Conservation (phyloP, 2,329 filamentous ascomycete species). For the Aureobasidium melanogenum region DNA sequence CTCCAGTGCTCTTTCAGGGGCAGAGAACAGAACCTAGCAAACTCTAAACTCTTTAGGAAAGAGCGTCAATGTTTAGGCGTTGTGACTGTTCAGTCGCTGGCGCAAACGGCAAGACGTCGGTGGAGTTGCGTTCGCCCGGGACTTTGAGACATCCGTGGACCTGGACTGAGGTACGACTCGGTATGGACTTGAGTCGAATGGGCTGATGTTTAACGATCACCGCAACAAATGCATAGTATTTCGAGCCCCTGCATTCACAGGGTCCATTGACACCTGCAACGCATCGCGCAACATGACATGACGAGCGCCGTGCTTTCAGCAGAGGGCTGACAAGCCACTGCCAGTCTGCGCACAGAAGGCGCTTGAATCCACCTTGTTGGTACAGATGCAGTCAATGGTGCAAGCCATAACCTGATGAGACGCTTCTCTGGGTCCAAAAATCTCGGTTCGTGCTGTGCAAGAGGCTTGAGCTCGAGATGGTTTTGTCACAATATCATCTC, state of each 20-base stretch:
- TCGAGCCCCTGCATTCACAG: background rate
- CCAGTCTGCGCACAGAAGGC: background rate
- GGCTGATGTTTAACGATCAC: background rate
- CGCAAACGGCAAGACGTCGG: constrained; percentile 2
- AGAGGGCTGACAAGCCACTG: background rate
- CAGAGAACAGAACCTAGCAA: background rate
- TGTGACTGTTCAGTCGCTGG: background rate
- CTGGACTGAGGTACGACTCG: background rate
- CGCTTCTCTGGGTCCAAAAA: background rate
- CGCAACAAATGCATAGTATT: background rate
- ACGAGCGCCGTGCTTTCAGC: background rate
- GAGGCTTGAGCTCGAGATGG: background rate
- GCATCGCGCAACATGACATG: background rate
- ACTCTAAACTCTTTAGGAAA: constrained; percentile 4
- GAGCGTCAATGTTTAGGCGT: background rate
- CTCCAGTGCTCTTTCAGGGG: background rate
- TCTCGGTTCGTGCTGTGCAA: background rate
- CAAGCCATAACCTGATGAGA: background rate
- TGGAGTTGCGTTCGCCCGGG: background rate
- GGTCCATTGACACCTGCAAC: background rate
- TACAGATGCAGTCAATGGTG: background rate
- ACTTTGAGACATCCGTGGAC: background rate
- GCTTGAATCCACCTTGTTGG: background rate
- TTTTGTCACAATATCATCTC: background rate
- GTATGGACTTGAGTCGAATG: background rate